These are phyloP conservation scores for Halophytophthora batemanensis DNA, from an alignment of 352 stramenopile species.

Conservation along the genomic window DNA sequence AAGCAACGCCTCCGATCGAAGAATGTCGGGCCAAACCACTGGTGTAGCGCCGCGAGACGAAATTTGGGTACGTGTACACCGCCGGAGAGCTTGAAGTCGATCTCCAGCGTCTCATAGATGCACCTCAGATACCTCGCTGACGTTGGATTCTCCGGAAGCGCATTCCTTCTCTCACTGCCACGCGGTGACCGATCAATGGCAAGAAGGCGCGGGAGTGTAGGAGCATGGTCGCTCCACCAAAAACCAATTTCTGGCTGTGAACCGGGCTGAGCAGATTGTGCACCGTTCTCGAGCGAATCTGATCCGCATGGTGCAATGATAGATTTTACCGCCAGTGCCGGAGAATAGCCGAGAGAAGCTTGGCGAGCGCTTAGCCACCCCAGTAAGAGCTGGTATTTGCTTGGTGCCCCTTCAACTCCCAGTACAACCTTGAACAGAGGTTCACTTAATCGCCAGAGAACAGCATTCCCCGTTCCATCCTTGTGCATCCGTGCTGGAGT, in stretches of 20 bases:
- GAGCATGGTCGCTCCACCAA: slow-evolving; percentile 14
- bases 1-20: slow-evolving; percentile 26
- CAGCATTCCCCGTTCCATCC: slow-evolving; percentile 10
- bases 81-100: slow-evolving; percentile 38
- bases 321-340: not conserved
- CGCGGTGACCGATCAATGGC: slow-evolving; percentile 3
- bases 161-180: not conserved
- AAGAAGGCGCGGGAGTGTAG: slow-evolving; percentile 6
- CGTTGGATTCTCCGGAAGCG: not conserved
- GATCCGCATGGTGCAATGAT: not conserved
- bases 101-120: slow-evolving; percentile 34
- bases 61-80: slow-evolving; percentile 34
- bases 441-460: slow-evolving; percentile 34
- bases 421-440: slow-evolving; percentile 19
- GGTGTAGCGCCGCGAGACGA: slow-evolving; percentile 32
- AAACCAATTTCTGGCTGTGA: not conserved
- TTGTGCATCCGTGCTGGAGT: slow-evolving; percentile 2
- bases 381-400: slow-evolving; percentile 9
- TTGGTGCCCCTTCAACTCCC: slow-evolving; percentile 9
- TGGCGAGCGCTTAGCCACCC: slow-evolving; percentile 14
- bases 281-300: not conserved
- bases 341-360: slow-evolving; percentile 4
- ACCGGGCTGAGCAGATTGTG: not conserved
- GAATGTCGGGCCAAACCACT: slow-evolving; percentile 28
- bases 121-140: slow-evolving; percentile 16